Evolutionary conservation across 495 filamentous ascomycete genomes (phyloP), one percentile per base, ranked within the genome.

Genomic region (Annulohypoxylon maeteangense): DNA sequence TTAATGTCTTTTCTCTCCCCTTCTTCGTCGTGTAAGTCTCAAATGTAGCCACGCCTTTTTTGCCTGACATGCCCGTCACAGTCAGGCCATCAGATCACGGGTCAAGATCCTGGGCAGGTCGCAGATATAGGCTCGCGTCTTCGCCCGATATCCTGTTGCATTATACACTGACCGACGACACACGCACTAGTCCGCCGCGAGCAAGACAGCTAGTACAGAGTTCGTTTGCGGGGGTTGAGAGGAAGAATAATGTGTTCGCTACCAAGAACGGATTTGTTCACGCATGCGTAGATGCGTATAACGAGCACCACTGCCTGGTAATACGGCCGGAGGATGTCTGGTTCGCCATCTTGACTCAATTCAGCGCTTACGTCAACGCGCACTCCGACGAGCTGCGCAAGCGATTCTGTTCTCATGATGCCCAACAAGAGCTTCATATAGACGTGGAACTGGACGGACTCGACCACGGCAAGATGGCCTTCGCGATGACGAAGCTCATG

Each of bases 381-480:
- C 92, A 97, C 48, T 81, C 98, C 31, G 92, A 91, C 74, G 90
- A 91, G 56, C 81, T 98, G 22, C 85, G 95, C 48, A 92, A 93
- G 66, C 94, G 97, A 76, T 98, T 90, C 76, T 85, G 95, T 34
- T 88, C 91, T 76, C 85, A 95, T 22, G 95, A 98, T 76, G 85
- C 86, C 6, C 80, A 86, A 68, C 81, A 84, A 67, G 71, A 83
- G 27, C 72, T 89, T 0, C 60, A 77, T 58, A 75, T 86, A 68
- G 74, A 80, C 3, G 71, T 68, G n/a, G 59, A 74, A 22, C 70
- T 81, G 7, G 74, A 75, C n/a, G 66, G 47, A 14, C 71, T 80
- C 32, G 76, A 83, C 75, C 78, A 80, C 64, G 80, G 78, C 34
- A 72, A 74, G 32, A 67, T 82, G 65, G 79, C 81, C 7, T 76